Base-by-base conservation (phyloP, 306 rosid species). In the Lagenaria siceraria region DNA sequence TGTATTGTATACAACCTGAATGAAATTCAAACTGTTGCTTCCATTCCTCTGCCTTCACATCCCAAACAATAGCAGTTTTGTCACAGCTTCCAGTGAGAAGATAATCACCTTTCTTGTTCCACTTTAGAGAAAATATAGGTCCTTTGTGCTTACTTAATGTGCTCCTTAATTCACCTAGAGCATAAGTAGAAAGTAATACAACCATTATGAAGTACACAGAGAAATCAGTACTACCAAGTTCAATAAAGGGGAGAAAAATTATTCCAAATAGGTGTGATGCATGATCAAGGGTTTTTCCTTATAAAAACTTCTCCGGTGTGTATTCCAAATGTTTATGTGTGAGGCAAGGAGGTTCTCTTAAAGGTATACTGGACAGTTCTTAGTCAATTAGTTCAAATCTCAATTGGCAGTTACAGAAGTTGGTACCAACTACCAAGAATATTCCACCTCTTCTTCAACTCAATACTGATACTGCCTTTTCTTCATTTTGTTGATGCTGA, bases 51-150 rank as follows among this genome's bases (percentile, higher is more conserved):
- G 94, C 84, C 89, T 87, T 89, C 78, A 88, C 92, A 76, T 93
- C 98, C 98, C 98, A 93, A 75, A 93, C 97, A 83, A 93, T 91
- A 12, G 98, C 97, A 83, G 96, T 93, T 85, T 90, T 87, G 85
- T 93, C 97, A 80, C 91, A 90, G 87, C 98, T 91, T 74, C 98
- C 98, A 11, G 98, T 93, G 55, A 93, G 91, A 84, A 93, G 96
- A 84, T 91, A 91, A 78, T 93, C 98, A 43, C 98, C 96, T 80
- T 89, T 91, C 87, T 88, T 93, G 79, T 91, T 93, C 98, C 98
- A 93, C 89, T 93, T 93, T 31, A 93, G 85, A 82, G 96, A 88
- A 87, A 91, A 90, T 86, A 93, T 91, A 38, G 97, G 96, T 25
- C 98, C 98, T 82, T 88, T 91, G 80, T 93, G 98, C 86, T 88